These are phyloP conservation scores for Saturnispora halmiae DNA, from an alignment of 805 yeast species.

Conservation along the genomic window DNA sequence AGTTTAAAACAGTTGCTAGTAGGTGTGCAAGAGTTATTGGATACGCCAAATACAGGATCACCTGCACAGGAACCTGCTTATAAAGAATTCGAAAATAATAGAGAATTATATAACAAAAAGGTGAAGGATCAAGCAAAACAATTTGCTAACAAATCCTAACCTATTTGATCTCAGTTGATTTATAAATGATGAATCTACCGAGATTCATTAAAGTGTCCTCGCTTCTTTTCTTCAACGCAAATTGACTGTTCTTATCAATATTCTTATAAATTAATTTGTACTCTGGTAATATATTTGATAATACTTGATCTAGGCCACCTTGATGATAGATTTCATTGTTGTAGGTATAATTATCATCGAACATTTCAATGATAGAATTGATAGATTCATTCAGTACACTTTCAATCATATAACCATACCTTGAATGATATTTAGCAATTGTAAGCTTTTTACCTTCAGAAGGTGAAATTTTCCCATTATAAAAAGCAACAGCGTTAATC, in stretches of 20 bases:
- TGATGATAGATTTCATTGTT: constrained; percentile 60
- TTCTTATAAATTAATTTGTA: constrained; percentile 47
- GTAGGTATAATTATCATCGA: constrained; percentile 66
- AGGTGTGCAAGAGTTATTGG: constrained; percentile 87
- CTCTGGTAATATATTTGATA: constrained; percentile 37
- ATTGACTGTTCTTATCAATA: constrained; percentile 55
- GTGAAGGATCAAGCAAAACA: constrained; percentile 74
- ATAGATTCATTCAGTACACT: constrained; percentile 43
- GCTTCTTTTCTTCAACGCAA: constrained; percentile 49
- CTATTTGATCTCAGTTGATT: constrained; percentile 36
- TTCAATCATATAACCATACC: constrained; percentile 21
- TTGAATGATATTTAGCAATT: constrained; percentile 21
- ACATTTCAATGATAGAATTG: constrained; percentile 66
- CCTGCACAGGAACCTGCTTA: constrained; percentile 98
- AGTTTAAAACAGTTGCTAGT: constrained; percentile 80
- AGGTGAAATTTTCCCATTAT: constrained; percentile 6
- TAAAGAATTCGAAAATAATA: constrained; percentile 70
- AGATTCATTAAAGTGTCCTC: constrained; percentile 62
- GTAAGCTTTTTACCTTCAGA: constrained; percentile 1
- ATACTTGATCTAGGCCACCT: constrained; percentile 35
- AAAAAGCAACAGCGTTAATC: constrained; percentile 15
- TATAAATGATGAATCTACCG: constrained; percentile 71
- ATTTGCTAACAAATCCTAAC: constrained; percentile 38
- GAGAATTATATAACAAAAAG: constrained; percentile 58
- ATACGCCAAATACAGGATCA: constrained; percentile 85